Percentiles rank a stretch among this genome's conserved stretches.
Conservation (phyloP, 2,329 filamentous ascomycete genomes). For the Pyricularia pennisetigena region DNA sequence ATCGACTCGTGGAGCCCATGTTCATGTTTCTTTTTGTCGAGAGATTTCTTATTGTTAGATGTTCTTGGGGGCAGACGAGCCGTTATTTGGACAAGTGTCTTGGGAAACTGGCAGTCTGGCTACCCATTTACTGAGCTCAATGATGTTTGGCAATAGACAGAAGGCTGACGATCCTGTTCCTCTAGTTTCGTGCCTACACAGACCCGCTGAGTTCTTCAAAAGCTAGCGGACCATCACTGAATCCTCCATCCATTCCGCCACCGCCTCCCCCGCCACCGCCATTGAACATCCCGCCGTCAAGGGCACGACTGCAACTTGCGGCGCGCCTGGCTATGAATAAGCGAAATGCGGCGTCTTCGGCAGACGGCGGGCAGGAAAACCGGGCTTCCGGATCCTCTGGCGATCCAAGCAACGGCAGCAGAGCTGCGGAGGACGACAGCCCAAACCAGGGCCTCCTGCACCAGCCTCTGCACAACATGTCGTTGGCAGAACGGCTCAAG, state of each 20-base stretch:
- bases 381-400: constrained; percentile 18
- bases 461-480: constrained; percentile 6
- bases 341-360: constrained; percentile 37
- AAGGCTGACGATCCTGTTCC: not conserved
- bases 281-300: constrained; percentile 75
- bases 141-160: not conserved
- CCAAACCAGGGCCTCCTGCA: constrained; percentile 6
- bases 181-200: constrained; percentile 49
- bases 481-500: constrained; percentile 22
- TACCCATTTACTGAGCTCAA: not conserved
- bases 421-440: constrained; percentile 3
- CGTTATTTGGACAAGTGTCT: not conserved
- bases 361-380: constrained; percentile 26
- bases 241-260: constrained; percentile 48
- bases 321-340: constrained; percentile 72
- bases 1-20: not conserved
- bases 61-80: not conserved
- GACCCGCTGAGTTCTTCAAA: constrained; percentile 38
- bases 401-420: not conserved
- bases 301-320: constrained; percentile 84
- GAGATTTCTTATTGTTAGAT: not conserved
- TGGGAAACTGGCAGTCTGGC: not conserved
- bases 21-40: not conserved
- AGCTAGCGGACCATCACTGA: constrained; percentile 31
- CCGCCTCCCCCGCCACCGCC: constrained; percentile 64